A percentile compares a stretch with the other conserved stretches of the same genome.
These are phyloP conservation scores for Clarireedia monteithiana DNA, from an alignment of 2,329 filamentous ascomycete species.

Conservation along the genomic window DNA sequence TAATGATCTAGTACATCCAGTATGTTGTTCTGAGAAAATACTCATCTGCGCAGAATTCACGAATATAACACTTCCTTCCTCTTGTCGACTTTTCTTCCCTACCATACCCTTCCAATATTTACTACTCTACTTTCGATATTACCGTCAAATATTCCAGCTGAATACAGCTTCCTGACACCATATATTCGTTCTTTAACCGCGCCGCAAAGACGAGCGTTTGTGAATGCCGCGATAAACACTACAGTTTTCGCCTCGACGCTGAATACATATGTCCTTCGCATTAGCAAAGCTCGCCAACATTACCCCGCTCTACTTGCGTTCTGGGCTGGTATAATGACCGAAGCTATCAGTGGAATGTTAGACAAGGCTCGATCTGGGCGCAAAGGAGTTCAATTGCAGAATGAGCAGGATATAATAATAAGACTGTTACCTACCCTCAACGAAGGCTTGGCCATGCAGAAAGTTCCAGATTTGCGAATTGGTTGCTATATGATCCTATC, in stretches of 20 bases:
- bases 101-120: slow-evolving; percentile 81
- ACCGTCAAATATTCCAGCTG: slow-evolving; percentile 62
- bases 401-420: slow-evolving; percentile 70
- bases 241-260: slow-evolving; percentile 66
- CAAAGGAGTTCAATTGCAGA: slow-evolving; percentile 66
- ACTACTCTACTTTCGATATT: slow-evolving; percentile 80
- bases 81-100: slow-evolving; percentile 83
- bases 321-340: slow-evolving; percentile 83
- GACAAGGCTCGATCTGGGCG: slow-evolving; percentile 71
- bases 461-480: slow-evolving; percentile 70
- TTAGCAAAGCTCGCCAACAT: slow-evolving; percentile 63
- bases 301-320: slow-evolving; percentile 76
- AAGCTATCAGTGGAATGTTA: slow-evolving; percentile 76
- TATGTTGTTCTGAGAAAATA: background rate
- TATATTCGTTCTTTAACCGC: slow-evolving; percentile 72
- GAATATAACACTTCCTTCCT: slow-evolving; percentile 78
- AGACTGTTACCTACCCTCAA: slow-evolving; percentile 63
- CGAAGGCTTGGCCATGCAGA: slow-evolving; percentile 67
- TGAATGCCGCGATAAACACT: slow-evolving; percentile 76
- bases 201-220: slow-evolving; percentile 72
- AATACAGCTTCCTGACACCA: slow-evolving; percentile 78
- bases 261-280: slow-evolving; percentile 70
- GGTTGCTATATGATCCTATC: slow-evolving; percentile 88
- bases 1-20: slow-evolving; percentile 33
- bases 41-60: slow-evolving; percentile 56